phyloP scores from a whole-genome alignment of 495 filamentous ascomycete genomes.

The Daldinia caldariorum region DNA sequence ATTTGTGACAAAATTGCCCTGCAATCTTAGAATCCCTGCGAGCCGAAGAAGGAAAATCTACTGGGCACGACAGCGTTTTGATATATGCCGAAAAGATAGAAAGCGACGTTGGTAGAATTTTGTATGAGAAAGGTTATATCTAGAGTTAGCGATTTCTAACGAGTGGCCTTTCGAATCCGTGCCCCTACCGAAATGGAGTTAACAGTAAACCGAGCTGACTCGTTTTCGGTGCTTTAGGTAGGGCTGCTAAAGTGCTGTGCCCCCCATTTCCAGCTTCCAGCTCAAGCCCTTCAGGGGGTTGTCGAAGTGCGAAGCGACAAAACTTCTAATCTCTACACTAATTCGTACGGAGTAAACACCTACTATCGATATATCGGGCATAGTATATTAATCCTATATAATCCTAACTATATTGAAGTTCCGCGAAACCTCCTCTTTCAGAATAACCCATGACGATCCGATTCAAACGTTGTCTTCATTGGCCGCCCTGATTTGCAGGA shows the following conservation, averaged over 20 bases:
- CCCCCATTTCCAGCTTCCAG: not conserved
- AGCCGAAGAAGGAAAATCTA: not conserved
- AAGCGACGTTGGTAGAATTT: no score
- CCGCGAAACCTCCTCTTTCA: conserved; percentile 8
- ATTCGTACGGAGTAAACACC: no score
- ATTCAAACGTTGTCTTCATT: conserved; percentile 7
- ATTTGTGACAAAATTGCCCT: not conserved
- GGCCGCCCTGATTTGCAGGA: not conserved
- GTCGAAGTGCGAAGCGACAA: no score
- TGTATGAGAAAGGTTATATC: no score
- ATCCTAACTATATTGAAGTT: conserved; percentile 1
- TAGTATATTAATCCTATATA: conserved; percentile 14
- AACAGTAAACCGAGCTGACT: not conserved
- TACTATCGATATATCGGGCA: no score
- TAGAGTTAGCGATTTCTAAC: not conserved
- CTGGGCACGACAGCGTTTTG: no score
- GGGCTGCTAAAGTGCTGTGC: not conserved
- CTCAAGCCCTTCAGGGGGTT: no score
- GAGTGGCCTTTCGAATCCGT: not conserved
- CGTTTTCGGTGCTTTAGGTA: not conserved
- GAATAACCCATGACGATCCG: conserved; percentile 14
- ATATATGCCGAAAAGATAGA: no score
- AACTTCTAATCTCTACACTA: no score
- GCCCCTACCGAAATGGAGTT: no score
- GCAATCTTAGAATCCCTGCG: not conserved